Evolutionary conservation across 2,329 filamentous ascomycete species (phyloP).

Genomic region (Nemania abortiva): DNA sequence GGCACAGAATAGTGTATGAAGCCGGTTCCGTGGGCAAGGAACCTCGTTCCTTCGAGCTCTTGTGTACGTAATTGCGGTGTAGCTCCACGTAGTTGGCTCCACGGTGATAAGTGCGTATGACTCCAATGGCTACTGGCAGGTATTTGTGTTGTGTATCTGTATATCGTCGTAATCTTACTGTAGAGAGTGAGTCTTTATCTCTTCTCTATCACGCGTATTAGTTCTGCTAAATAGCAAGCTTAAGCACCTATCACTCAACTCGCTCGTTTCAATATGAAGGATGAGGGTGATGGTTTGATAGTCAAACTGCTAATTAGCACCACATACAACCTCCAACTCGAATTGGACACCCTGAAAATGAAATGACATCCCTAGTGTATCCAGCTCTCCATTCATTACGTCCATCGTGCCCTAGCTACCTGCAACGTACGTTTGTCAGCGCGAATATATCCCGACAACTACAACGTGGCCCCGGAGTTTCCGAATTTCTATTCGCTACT

Average conservation of each 20-base stretch:
- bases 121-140: too few species aligned
- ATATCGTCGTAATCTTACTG: background rate
- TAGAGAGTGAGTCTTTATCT: background rate
- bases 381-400: background rate
- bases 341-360: background rate
- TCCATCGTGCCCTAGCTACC: background rate
- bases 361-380: background rate
- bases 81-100: background rate
- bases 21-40: background rate
- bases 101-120: background rate
- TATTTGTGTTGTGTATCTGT: too few species aligned
- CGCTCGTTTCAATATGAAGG: background rate
- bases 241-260: background rate
- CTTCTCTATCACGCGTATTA: background rate
- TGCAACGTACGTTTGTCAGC: background rate
- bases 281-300: background rate
- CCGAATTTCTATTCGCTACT: background rate
- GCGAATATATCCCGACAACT: background rate
- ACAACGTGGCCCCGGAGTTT: background rate
- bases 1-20: background rate
- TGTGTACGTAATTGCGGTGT: constrained; percentile 1
- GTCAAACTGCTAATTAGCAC: background rate
- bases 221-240: background rate
- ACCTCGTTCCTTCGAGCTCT: background rate
- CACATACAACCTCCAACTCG: background rate